These are phyloP conservation scores for Dactylellina leptospora DNA, from an alignment of 2,329 filamentous ascomycete genomes.

Conservation along the genomic window DNA sequence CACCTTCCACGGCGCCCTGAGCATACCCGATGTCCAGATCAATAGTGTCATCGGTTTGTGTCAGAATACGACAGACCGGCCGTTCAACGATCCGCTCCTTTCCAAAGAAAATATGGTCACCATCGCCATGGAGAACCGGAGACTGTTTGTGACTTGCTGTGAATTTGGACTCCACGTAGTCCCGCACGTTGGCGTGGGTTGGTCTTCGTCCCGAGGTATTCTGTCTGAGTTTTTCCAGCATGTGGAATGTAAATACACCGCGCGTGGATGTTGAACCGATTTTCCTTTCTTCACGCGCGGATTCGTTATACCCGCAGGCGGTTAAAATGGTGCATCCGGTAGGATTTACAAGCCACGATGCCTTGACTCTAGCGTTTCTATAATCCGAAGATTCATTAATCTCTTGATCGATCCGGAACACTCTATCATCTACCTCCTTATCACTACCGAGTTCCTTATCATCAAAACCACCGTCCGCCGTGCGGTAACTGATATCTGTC, in stretches of 20 bases:
- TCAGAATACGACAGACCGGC: constrained; percentile 10
- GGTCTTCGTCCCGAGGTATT: background rate
- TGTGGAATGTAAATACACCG: constrained; percentile 26
- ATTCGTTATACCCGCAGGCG: constrained; percentile 29
- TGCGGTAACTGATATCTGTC: background rate
- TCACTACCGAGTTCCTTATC: background rate
- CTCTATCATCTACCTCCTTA: background rate
- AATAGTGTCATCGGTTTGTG: background rate
- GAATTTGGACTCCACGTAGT: constrained; percentile 6
- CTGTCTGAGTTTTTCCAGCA: constrained; percentile 10
- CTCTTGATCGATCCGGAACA: background rate
- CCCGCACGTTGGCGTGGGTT: constrained; percentile 9
- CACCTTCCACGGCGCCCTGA: constrained; percentile 21
- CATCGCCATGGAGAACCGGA: constrained; percentile 36
- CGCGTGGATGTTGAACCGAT: background rate
- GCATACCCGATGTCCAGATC: constrained; percentile 43
- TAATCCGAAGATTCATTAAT: background rate
- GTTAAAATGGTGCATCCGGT: constrained; percentile 39
- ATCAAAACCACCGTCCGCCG: background rate
- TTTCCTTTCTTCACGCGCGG: constrained; percentile 17
- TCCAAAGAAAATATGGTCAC: constrained; percentile 33
- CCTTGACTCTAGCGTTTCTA: constrained; percentile 12
- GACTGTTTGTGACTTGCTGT: constrained; percentile 5
- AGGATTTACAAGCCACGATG: constrained; percentile 30
- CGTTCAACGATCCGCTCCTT: constrained; percentile 32